Evolutionary conservation across 225 moss, liverwort and hornwort genomes (phyloP), one percentile per base, ranked within the genome.

Genomic region (Rhytidiadelphus loreus): DNA sequence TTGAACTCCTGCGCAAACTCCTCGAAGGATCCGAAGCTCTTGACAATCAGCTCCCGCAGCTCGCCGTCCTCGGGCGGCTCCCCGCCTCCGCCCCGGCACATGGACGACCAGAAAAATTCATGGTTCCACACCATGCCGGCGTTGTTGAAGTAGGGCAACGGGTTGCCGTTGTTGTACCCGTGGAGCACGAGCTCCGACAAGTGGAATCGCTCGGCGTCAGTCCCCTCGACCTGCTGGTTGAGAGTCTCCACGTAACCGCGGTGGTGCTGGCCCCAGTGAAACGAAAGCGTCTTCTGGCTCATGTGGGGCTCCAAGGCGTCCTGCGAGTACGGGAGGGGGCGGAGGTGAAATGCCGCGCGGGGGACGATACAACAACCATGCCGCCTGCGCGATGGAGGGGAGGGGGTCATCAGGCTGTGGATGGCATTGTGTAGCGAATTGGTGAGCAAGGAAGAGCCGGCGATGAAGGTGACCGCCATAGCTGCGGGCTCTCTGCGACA

Each of bases 91-190:
- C 92, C 95, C 24, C 90, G 91, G 83, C 95, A 94, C 90, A 99
- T 96, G 37, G 93, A 96, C 53, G 91, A 88, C 99, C 99, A 99
- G 88, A 94, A 99, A 81, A 97, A 99, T 76, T 95, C 96, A 82
- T 97, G 99, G 88, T 99, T 99, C 99, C 96, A 99, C 25, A 98
- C 92, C 95, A 96, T 96, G 63, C 89, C 97, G 14, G 99, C 96
- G 69, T 96, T 96, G 93, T 97, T 99, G 89, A 99, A 99, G 62
- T 92, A 90, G 82, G 95, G 82, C 81, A 92, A 74, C 29, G 99
- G 97, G 83, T 96, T 99, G 85, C 99, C 99, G 70, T 99, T 99
- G 87, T 97, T 97, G 89, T 97, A 99, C 43, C 95, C 94, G 19
- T 91, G 89, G 56, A 93, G 85, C 32, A 99, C 94, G 39, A 99